Base-by-base conservation (phyloP, 192 early-diverging fungal genomes). In the Linnemannia elongata region DNA sequence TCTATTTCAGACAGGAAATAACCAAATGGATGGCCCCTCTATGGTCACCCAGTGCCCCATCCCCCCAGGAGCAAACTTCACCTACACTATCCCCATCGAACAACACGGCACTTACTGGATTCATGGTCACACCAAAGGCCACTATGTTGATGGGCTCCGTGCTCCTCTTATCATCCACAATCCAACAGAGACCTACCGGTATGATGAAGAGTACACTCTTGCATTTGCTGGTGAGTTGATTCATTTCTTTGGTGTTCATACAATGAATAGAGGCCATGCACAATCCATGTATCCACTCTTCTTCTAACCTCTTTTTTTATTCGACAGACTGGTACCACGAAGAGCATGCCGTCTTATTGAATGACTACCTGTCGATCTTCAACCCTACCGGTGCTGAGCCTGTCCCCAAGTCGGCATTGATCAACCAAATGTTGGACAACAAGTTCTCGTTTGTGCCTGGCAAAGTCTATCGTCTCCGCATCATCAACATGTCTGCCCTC, bases 361-460 rank as follows among this genome's bases (percentile, higher is more conserved):
- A 73, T 33, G 76, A 89, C 15, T 96, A 94, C 80, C 55, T 96
- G 79, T 93, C 90, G 85, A 91, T 93, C 79, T 91, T 90, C 79
- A 96, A 96, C 85, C 95, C 95, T 3, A 91, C 91, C 38, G 95
- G 95, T 27, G 93, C 92, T 8, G 95, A 96, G 78, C 95, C 95
- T n/a, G 90, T 94, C 3, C 94, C 96, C 54, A 89, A 94, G 36
- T 82, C 89, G 3, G 95, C 91, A 24, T 73, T 96, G 27, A 89
- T 96, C 33, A 92, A 93, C 80, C 85, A 92, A 13, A 86, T 86
- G 12, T 79, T 74, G 9, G 82, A 88, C 44, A 36, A 79, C 30
- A 72, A 52, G 41, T 84, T 95, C 52, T 69, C 75, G 39, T 94
- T 97, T 81, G 78, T 55, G 63, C 89, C 94, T 1, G 94, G 94